A percentile compares a stretch with the other conserved stretches of the same genome.
These are phyloP conservation scores for Globisporangium okanoganense DNA, from an alignment of 352 stramenopile genomes.

Conservation along the genomic window DNA sequence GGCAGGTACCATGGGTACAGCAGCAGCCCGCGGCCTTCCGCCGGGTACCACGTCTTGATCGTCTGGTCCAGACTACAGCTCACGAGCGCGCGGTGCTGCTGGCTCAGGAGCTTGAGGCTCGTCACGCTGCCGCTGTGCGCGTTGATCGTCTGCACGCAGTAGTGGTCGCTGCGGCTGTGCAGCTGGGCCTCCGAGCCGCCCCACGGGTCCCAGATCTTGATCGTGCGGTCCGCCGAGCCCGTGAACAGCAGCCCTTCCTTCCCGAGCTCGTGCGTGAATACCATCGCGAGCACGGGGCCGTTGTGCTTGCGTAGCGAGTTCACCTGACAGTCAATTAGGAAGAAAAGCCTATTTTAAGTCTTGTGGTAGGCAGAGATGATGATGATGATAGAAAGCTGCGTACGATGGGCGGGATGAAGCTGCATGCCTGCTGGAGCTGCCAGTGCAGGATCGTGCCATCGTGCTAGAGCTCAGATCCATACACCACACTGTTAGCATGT, in stretches of 20 bases:
- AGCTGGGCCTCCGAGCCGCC: slow-evolving; percentile 33
- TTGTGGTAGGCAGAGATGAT: too few relatives aligned
- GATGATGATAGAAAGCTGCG: too few relatives aligned
- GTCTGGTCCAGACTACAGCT: slow-evolving; percentile 70
- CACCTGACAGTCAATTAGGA: slow-evolving; percentile 18
- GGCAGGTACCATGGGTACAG: slow-evolving; percentile 68
- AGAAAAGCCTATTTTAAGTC: not conserved
- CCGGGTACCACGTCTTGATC: slow-evolving; percentile 62
- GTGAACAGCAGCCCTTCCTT: slow-evolving; percentile 59
- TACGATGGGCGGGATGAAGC: slow-evolving; percentile 47
- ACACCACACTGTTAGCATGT: not conserved
- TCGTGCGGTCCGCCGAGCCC: slow-evolving; percentile 57
- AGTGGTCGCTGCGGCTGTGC: slow-evolving; percentile 26
- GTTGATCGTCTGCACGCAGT: slow-evolving; percentile 64
- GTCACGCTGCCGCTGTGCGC: slow-evolving; percentile 54
- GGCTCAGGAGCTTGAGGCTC: slow-evolving; percentile 36
- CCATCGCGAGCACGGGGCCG: slow-evolving; percentile 47
- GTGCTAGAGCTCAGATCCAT: slow-evolving; percentile 29
- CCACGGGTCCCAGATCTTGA: slow-evolving; percentile 76
- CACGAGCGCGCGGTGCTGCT: slow-evolving; percentile 49
- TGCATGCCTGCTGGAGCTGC: slow-evolving; percentile 39
- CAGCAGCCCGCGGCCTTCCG: slow-evolving; percentile 49
- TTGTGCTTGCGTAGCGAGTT: slow-evolving; percentile 45
- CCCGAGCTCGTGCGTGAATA: slow-evolving; percentile 35
- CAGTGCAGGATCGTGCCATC: slow-evolving; percentile 62